Base-by-base conservation (phyloP, 257 asterid genomes). In the Catharanthus roseus region DNA sequence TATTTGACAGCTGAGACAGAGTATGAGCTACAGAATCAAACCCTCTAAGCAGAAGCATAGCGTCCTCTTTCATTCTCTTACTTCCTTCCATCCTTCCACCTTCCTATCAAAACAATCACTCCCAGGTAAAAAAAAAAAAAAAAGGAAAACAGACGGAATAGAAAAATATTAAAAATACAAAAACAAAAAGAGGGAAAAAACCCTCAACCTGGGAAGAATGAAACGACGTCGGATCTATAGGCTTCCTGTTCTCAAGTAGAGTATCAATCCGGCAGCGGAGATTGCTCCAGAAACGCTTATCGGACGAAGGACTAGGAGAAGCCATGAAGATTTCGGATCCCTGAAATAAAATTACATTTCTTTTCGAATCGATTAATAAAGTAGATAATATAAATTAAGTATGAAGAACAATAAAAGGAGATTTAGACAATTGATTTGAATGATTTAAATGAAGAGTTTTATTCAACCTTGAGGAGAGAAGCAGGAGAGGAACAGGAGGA, bases 221-320 rank as follows among this genome's bases (percentile, higher is more conserved):
- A n/a, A n/a, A n/a, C n/a, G n/a, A n/a, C n/a, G n/a, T 67, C 2
- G 80, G 71, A 72, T 78, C 87, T 15, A 34, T 21, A 13, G 86
- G 83, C 49, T 73, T 83, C 33, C 81, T 85, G 75, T 83, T 83
- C 82, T 91, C 95, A 5, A 89, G 82, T 12, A 89, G 84, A 16
- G 84, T 72, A 55, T 93, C 96, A 39, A 86, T 79, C 11, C 97
- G 86, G 84, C 82, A 83, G 29, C 83, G 86, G 9, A 93, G 95
- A 33, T 83, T 67, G 85, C 96, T 89, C 99, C 99, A 91, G 72
- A 80, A 87, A 41, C 89, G 89, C 85, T 85, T 81, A 66, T 93
- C 97, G 19, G 97, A 86, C 31, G 91, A 82, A 1, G 97, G 96
- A 67, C 95, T 77, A 64, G 96, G 77, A 44, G 89, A 84, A 55